phyloP scores from a whole-genome alignment of 176 grass and related monocot species.

The Oryza rufipogon region DNA sequence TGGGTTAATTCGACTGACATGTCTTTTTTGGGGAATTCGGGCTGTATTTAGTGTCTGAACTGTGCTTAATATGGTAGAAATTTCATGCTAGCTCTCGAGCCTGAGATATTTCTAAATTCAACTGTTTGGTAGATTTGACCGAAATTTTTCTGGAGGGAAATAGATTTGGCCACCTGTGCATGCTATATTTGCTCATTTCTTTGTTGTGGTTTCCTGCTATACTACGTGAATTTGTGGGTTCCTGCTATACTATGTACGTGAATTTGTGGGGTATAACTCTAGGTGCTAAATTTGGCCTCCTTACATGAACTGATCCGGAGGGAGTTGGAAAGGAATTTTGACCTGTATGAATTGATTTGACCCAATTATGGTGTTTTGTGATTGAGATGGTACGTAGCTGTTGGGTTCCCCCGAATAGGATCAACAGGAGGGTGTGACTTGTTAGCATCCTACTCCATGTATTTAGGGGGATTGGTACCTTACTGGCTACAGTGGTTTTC shows the following conservation, averaged over 20 bases:
- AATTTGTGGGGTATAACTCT: slow-evolving; percentile 2
- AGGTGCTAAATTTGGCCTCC: slow-evolving; percentile 31
- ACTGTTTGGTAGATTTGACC: slow-evolving; percentile 34
- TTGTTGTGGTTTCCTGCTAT: slow-evolving; percentile 14
- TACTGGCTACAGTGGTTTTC: slow-evolving; percentile 18
- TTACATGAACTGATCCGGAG: slow-evolving; percentile 10
- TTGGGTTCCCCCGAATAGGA: slow-evolving; percentile 28
- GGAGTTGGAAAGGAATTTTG: slow-evolving; percentile 27
- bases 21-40: neutral
- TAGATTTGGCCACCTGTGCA: slow-evolving; percentile 39
- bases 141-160: slow-evolving; percentile 6
- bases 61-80: slow-evolving; percentile 13
- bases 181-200: neutral
- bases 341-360: slow-evolving; percentile 30
- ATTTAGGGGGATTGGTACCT: neutral
- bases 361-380: slow-evolving; percentile 16
- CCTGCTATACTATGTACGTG: slow-evolving; percentile 1
- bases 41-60: slow-evolving; percentile 4
- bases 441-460: neutral
- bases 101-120: slow-evolving; percentile 27
- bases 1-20: neutral
- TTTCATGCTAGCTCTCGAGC: neutral
- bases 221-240: slow-evolving; percentile 8
- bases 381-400: slow-evolving; percentile 42
- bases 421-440: slow-evolving; percentile 41